Evolutionary conservation across 2,329 filamentous ascomycete genomes (phyloP).

Genomic region (Cytospora piceicola): DNA sequence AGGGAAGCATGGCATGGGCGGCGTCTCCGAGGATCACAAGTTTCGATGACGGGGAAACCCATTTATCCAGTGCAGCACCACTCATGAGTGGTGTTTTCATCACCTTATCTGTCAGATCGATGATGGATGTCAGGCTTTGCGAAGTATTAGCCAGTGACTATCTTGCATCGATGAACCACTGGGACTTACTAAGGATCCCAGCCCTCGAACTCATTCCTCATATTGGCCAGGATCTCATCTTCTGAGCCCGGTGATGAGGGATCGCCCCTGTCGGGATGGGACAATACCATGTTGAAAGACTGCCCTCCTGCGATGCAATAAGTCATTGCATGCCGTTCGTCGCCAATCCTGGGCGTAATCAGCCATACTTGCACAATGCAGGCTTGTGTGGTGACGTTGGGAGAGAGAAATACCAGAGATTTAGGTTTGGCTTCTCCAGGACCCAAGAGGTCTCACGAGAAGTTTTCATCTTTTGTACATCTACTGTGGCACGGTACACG

Average conservation of each 20-base stretch:
- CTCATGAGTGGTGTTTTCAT: conserved; percentile 42
- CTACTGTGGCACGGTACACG: conserved; percentile 47
- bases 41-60: conserved; percentile 38
- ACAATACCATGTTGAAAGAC: conserved; percentile 52
- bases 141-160: neutral
- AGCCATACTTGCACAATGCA: neutral
- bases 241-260: conserved; percentile 38
- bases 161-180: neutral
- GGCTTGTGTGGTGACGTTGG: neutral
- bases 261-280: conserved; percentile 45
- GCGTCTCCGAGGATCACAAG: conserved; percentile 47
- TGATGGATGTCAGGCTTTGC: conserved; percentile 41
- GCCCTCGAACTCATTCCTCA: conserved; percentile 39
- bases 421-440: conserved; percentile 43
- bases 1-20: conserved; percentile 49
- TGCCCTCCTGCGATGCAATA: conserved; percentile 48
- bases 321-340: conserved; percentile 50
- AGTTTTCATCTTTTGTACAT: conserved; percentile 42
- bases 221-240: conserved; percentile 37
- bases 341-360: conserved; percentile 42
- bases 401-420: conserved; percentile 41
- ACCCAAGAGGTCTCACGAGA: conserved; percentile 45
- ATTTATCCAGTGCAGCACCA: conserved; percentile 36
- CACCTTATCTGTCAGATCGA: conserved; percentile 40
- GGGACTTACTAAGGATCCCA: conserved; percentile 41